Evolutionary conservation across 768 basidiomycete species (phyloP).

Genomic region (Suillus plorans): DNA sequence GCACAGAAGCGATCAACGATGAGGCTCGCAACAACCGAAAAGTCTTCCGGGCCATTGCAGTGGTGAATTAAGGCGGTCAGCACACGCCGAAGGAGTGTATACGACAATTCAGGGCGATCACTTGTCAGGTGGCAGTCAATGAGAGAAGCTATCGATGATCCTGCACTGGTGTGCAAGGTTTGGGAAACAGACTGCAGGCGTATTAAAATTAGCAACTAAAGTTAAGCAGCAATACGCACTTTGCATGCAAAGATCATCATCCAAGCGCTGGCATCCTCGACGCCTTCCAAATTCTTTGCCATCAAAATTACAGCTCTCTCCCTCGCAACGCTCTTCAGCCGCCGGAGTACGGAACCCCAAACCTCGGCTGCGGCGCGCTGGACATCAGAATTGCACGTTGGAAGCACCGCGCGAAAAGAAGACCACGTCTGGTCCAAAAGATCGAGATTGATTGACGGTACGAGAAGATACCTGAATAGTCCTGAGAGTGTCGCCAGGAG

Average conservation of each 20-base stretch:
- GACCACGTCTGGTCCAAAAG: slow-evolving; percentile 64
- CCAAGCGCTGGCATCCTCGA: slow-evolving; percentile 73
- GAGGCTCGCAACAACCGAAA: slow-evolving; percentile 53
- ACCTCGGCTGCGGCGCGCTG: slow-evolving; percentile 82
- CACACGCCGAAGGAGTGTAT: slow-evolving; percentile 64
- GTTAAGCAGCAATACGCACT: slow-evolving; percentile 33
- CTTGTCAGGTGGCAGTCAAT: slow-evolving; percentile 52
- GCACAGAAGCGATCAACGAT: slow-evolving; percentile 42
- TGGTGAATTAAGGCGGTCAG: slow-evolving; percentile 85
- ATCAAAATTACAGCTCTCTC: slow-evolving; percentile 58
- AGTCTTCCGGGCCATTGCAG: slow-evolving; percentile 67
- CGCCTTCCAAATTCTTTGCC: slow-evolving; percentile 44
- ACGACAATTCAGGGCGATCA: slow-evolving; percentile 41
- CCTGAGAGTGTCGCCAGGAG: slow-evolving; percentile 68
- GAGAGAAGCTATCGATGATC: slow-evolving; percentile 59
- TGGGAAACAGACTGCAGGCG: slow-evolving; percentile 69
- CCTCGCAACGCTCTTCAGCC: slow-evolving; percentile 61
- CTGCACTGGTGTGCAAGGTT: slow-evolving; percentile 74
- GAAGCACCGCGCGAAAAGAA: slow-evolving; percentile 47
- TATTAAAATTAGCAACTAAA: not conserved
- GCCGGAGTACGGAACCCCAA: slow-evolving; percentile 77
- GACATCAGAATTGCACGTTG: slow-evolving; percentile 65
- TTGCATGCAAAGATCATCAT: slow-evolving; percentile 78
- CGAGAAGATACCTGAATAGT: slow-evolving; percentile 71
- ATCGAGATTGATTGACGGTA: slow-evolving; percentile 56